A percentile compares a stretch with the other conserved stretches of the same genome.
These are phyloP conservation scores for Prunus persica DNA, from an alignment of 306 rosid genomes.

Conservation along the genomic window DNA sequence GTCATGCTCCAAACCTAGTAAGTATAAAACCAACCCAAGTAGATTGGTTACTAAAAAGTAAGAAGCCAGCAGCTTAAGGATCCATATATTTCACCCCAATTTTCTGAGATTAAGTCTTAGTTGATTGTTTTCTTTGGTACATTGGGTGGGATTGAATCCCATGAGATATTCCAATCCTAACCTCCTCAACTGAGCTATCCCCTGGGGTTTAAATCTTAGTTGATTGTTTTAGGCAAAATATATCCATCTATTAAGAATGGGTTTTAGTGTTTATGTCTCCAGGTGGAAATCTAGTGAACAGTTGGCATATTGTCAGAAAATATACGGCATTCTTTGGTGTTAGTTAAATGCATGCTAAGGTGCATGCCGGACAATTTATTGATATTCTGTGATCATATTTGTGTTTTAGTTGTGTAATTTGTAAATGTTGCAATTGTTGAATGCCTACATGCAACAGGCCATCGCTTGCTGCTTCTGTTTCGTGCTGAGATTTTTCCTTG, in stretches of 20 bases:
- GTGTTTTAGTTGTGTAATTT: neutral
- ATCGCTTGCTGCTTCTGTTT: conserved; percentile 82
- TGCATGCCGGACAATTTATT: neutral
- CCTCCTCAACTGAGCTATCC: neutral
- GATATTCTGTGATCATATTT: neutral
- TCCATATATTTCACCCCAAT: neutral
- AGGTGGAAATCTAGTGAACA: neutral
- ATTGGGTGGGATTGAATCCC: neutral
- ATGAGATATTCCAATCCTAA: neutral
- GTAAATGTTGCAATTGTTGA: neutral
- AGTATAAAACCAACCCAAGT: neutral
- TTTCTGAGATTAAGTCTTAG: neutral
- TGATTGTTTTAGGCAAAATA: neutral
- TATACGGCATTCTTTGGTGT: neutral
- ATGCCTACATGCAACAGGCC: conserved; percentile 47
- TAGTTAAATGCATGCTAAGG: neutral
- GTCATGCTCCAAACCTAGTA: neutral
- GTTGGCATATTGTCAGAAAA: neutral
- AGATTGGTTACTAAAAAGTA: neutral
- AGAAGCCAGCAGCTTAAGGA: neutral
- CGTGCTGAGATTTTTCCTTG: conserved; percentile 70
- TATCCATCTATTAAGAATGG: neutral
- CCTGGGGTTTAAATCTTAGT: neutral
- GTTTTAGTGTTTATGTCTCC: neutral
- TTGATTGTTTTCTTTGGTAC: neutral